These are phyloP conservation scores for Chlorella sp. DNA, from an alignment of 139 green algal species.

Conservation along the genomic window DNA sequence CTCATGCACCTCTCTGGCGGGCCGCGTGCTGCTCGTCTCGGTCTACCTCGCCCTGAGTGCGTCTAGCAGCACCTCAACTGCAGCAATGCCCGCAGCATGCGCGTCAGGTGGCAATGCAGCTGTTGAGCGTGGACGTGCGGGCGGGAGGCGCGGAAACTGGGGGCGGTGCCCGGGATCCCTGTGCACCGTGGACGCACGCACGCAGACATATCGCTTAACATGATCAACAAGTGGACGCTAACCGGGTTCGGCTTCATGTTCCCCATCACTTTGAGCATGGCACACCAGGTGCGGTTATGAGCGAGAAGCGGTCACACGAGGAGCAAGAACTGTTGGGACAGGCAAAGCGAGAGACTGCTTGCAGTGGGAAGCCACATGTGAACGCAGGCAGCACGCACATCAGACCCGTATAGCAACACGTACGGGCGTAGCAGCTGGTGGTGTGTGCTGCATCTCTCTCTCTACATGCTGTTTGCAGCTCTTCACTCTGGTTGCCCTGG, in stretches of 20 bases:
- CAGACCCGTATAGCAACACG: no score
- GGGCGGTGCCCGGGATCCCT: no score
- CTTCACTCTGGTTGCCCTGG: slow-evolving; percentile 29
- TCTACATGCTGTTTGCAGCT: neutral
- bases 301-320: neutral
- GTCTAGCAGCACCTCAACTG: neutral
- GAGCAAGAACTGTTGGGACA: neutral
- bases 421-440: no score
- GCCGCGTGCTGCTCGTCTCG: neutral
- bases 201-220: slow-evolving; percentile 28
- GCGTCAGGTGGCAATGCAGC: no score
- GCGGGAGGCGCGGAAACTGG: no score
- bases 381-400: no score
- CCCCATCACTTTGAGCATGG: slow-evolving; percentile 38
- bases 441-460: neutral
- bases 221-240: slow-evolving; percentile 41
- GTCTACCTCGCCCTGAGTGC: neutral
- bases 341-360: no score
- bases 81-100: neutral
- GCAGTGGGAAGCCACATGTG: no score
- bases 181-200: neutral
- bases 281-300: slow-evolving; percentile 30
- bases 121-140: no score
- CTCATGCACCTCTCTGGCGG: neutral
- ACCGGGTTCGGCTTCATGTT: slow-evolving; percentile 43